Base-by-base conservation (phyloP, 164 flowering plant genomes). In the Hamamelis virginiana region DNA sequence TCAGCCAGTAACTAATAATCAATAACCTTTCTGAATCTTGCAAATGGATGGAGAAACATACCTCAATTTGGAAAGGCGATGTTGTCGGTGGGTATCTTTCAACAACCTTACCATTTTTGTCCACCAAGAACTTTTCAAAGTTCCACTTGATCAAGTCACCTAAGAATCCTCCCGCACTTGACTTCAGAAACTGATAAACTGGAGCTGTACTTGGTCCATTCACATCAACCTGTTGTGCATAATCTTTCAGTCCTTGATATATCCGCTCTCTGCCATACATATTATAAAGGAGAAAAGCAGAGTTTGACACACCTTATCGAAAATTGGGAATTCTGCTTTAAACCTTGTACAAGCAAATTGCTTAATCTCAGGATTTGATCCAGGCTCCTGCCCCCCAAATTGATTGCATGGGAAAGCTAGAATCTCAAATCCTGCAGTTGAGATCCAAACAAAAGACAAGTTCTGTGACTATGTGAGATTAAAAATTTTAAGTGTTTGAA, bases 391-490 rank as follows among this genome's bases (percentile, higher is more conserved):
- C 23, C 76, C 80, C 22, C 96, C 96, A 77, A 94, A 94, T 63
- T 94, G 98, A 74, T 94, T 94, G 85, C 97, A 94, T 18, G 98
- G 98, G 64, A 92, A 94, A 64, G 97, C 97, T 59, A 94, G 82
- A 72, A 94, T 86, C 78, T 94, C 98, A 44, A 94, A 82, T 52
- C 98, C 98, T 94, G 81, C 70, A 76, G 46, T 43, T 13, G 26
- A 25, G 12, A 14, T 38, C 52, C 33, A 41, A 14, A 26, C 5
- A 45, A 23, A 15, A 63, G n/a, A 8, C 3, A 60, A 60, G 46
- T 33, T 33, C 22, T 33, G 4, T 33, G 41, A 33, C 2, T 2
- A 6, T 33, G 4, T 2, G 41, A 33, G 38, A 45, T 25, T 3
- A 62, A 8, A 43, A 6, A 19, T 3, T 41, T 19, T n/a, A 62